Percentiles rank a stretch among this genome's conserved stretches.
phyloP scores from a whole-genome alignment of 768 basidiomycete genomes.

The Agaricus blazei region DNA sequence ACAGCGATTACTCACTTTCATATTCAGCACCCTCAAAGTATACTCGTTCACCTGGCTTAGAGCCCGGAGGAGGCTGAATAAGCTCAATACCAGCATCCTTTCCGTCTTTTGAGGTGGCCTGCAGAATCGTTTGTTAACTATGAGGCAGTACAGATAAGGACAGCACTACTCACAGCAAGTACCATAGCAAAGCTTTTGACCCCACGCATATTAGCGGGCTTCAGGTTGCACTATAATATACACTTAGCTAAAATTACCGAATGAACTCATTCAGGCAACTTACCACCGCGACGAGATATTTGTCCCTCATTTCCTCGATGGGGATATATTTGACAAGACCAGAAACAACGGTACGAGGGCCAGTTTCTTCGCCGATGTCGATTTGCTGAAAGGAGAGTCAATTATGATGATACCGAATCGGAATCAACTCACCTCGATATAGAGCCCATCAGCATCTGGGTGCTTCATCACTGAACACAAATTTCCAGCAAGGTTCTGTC shows the following conservation, averaged over 20 bases:
- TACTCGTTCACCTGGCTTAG: slow-evolving; percentile 87
- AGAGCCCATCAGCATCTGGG: slow-evolving; percentile 96
- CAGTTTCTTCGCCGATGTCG: slow-evolving; percentile 91
- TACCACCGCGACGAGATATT: slow-evolving; percentile 80
- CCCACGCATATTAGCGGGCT: slow-evolving; percentile 95
- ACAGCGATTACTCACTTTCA: slow-evolving; percentile 49
- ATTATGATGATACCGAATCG: not conserved
- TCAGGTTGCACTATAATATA: slow-evolving; percentile 72
- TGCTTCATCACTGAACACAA: slow-evolving; percentile 77
- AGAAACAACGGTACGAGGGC: slow-evolving; percentile 94
- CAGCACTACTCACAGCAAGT: slow-evolving; percentile 58
- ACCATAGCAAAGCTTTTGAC: slow-evolving; percentile 99
- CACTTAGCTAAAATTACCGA: not conserved
- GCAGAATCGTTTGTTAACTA: slow-evolving; percentile 6
- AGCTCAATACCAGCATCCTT: slow-evolving; percentile 90
- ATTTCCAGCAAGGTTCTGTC: slow-evolving; percentile 1
- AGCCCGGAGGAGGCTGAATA: slow-evolving; percentile 79
- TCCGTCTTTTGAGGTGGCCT: slow-evolving; percentile 90
- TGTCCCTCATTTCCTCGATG: slow-evolving; percentile 88
- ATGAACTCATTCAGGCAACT: slow-evolving; percentile 16
- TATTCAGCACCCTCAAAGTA: slow-evolving; percentile 92
- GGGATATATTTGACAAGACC: slow-evolving; percentile 96
- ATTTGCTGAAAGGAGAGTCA: slow-evolving; percentile 62
- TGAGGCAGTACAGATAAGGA: not conserved
- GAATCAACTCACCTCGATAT: slow-evolving; percentile 66